Conservation (phyloP, 331 rosid species). For the Spiraea crenata region DNA sequence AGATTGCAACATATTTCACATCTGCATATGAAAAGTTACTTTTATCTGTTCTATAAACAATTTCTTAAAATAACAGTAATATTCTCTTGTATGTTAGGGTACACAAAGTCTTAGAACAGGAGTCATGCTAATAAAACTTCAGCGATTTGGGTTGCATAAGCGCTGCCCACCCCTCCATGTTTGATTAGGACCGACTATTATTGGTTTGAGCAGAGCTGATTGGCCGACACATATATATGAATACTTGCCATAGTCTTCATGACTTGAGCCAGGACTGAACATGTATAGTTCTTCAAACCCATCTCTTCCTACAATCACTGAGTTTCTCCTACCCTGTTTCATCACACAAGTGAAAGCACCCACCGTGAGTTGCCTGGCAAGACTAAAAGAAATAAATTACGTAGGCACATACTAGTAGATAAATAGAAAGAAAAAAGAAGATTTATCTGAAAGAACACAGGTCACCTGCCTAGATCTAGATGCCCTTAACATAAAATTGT, state of each 20-base stretch:
- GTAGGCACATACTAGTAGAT: too few relatives aligned
- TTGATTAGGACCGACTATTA: constrained; percentile 44
- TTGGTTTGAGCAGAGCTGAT: constrained; percentile 66
- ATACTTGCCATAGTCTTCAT: constrained; percentile 57
- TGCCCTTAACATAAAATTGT: too few relatives aligned
- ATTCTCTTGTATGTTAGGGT: not conserved
- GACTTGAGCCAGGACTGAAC: constrained; percentile 72
- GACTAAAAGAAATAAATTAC: too few relatives aligned
- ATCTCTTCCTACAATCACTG: constrained; percentile 62
- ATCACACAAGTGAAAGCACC: not conserved
- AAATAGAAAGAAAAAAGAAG: too few relatives aligned
- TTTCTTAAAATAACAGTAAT: not conserved
- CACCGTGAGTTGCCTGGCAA: too few relatives aligned
- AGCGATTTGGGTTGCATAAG: constrained; percentile 69
- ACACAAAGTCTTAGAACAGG: not conserved
- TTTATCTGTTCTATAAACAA: not conserved
- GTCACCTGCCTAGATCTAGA: too few relatives aligned
- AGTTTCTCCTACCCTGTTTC: constrained; percentile 89
- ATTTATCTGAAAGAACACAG: too few relatives aligned
- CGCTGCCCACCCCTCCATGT: constrained; percentile 65
- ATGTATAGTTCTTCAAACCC: constrained; percentile 80
- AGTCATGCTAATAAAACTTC: constrained; percentile 11
- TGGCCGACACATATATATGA: constrained; percentile 70
- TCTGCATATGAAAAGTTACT: not conserved
- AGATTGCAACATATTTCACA: not conserved